A percentile compares a stretch with the other conserved stretches of the same genome.
Conservation (phyloP, 306 rosid genomes). For the Acacia confusa region DNA sequence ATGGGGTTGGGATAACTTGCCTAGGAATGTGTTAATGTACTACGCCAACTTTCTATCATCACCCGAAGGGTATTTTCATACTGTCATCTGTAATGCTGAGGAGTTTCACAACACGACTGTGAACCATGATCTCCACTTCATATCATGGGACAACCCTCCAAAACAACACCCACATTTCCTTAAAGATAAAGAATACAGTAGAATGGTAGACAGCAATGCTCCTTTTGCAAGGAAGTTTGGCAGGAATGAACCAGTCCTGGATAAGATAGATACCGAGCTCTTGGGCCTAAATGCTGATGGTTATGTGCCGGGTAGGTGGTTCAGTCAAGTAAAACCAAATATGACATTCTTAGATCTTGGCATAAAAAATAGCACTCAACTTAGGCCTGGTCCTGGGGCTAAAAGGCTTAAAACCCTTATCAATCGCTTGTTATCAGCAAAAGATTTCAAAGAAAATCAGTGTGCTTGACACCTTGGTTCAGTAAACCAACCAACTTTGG, state of each 20-base stretch:
- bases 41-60: conserved; percentile 85
- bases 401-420: conserved; percentile 57
- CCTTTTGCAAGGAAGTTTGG: conserved; percentile 79
- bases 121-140: conserved; percentile 84
- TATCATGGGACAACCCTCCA: conserved; percentile 87
- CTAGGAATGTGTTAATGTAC: conserved; percentile 75
- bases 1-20: conserved; percentile 92
- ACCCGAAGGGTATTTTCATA: conserved; percentile 82
- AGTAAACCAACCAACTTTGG: conserved; percentile 1
- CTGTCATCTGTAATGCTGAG: conserved; percentile 73
- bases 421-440: conserved; percentile 55
- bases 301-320: conserved; percentile 65
- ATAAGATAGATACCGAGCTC: conserved; percentile 60
- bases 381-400: conserved; percentile 70
- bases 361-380: conserved; percentile 47
- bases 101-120: conserved; percentile 76
- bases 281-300: conserved; percentile 57
- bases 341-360: conserved; percentile 25
- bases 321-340: conserved; percentile 34
- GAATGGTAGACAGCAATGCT: conserved; percentile 70
- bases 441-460: conserved; percentile 56
- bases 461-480: conserved; percentile 45
- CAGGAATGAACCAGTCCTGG: conserved; percentile 51
- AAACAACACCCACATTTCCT: conserved; percentile 84
- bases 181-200: conserved; percentile 43